A percentile compares a stretch with the other conserved stretches of the same genome.
These are phyloP conservation scores for Paecilomyces variotii DNA, from an alignment of 2,329 filamentous ascomycete genomes.

Conservation along the genomic window DNA sequence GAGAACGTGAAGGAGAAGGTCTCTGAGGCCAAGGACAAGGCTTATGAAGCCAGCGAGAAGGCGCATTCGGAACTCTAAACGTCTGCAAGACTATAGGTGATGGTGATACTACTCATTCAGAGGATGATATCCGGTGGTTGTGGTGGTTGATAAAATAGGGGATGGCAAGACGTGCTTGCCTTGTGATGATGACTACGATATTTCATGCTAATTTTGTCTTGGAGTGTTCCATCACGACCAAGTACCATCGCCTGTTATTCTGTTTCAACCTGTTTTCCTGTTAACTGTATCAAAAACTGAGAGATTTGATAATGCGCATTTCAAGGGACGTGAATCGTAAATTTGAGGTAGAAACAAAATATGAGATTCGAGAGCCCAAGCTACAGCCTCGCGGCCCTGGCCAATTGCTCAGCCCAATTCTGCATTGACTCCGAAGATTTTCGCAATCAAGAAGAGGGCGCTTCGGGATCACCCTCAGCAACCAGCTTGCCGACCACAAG, in stretches of 20 bases:
- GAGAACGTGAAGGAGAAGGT: constrained; percentile 37
- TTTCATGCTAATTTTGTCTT: neutral
- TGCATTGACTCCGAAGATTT: neutral
- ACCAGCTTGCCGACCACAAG: constrained; percentile 86
- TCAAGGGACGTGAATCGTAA: neutral
- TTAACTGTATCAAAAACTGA: neutral
- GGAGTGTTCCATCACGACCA: neutral
- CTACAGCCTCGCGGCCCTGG: too few relatives aligned
- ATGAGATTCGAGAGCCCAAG: neutral
- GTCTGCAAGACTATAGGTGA: neutral
- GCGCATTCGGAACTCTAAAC: constrained; percentile 24
- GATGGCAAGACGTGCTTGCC: neutral
- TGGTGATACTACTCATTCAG: neutral
- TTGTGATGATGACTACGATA: neutral
- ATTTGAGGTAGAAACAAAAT: neutral
- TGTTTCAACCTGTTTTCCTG: neutral
- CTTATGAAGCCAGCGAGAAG: constrained; percentile 44
- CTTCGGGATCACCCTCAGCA: constrained; percentile 46
- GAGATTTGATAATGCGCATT: neutral
- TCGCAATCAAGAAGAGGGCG: constrained; percentile 15
- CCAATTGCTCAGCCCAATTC: neutral
- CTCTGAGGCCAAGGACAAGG: constrained; percentile 41
- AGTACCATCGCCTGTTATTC: neutral
- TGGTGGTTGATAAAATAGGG: neutral
- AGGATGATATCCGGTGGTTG: neutral